Conservation (phyloP, 257 asterid genomes). For the Eustoma russellianum region DNA sequence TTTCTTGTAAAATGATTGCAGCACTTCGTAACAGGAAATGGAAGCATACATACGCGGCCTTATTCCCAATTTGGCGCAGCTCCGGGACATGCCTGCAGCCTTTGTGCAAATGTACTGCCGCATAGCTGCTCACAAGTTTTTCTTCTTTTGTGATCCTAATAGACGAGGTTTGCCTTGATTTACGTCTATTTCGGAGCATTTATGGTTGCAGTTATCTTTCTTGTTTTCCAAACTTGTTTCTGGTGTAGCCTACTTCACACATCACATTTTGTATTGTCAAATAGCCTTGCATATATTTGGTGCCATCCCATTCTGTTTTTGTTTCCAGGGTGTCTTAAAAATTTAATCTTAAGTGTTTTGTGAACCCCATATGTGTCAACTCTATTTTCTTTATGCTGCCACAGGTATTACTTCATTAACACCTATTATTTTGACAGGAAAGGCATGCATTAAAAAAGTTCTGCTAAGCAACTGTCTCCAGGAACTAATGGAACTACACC, state of each 20-base stretch:
- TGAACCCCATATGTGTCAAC: not conserved
- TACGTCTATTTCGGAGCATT: not conserved
- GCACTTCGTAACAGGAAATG: constrained; percentile 58
- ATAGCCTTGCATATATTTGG: not conserved
- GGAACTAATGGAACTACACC: constrained; percentile 98
- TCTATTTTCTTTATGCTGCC: not conserved
- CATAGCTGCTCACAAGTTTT: constrained; percentile 96
- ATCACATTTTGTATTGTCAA: not conserved
- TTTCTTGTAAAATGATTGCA: constrained; percentile 2
- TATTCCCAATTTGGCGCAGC: constrained; percentile 95
- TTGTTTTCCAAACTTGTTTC: not conserved
- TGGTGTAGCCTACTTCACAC: constrained; percentile 2
- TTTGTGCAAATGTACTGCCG: constrained; percentile 98
- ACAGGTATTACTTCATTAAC: not conserved
- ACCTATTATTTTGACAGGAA: constrained; percentile 44
- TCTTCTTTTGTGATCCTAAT: constrained; percentile 98
- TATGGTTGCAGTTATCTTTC: not conserved
- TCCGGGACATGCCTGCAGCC: constrained; percentile 86
- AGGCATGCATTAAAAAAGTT: constrained; percentile 97
- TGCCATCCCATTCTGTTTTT: not conserved
- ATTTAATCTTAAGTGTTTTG: not conserved
- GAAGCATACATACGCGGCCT: constrained; percentile 93
- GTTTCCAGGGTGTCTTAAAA: not conserved
- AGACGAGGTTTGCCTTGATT: constrained; percentile 63
- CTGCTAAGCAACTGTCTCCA: constrained; percentile 97